These are phyloP conservation scores for Mytilinidion resinicola DNA, from an alignment of 495 filamentous ascomycete genomes.

Conservation along the genomic window DNA sequence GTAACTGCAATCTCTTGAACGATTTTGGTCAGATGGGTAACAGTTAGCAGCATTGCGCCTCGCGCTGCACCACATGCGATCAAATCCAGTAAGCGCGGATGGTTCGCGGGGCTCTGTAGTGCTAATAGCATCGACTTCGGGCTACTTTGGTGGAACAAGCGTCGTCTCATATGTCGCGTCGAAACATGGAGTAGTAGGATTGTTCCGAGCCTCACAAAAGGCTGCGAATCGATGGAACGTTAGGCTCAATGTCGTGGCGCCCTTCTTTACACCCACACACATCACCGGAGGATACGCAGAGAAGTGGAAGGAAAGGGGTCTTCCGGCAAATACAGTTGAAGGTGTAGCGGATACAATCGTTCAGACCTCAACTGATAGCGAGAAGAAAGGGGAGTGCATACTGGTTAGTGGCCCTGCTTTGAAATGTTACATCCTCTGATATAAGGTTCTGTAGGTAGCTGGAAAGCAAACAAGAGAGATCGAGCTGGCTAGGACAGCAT, in stretches of 20 bases:
- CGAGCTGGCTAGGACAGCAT: slow-evolving; percentile 4
- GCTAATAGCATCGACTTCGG: slow-evolving; percentile 21
- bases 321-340: slow-evolving; percentile 21
- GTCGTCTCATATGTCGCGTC: slow-evolving; percentile 17
- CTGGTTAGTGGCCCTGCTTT: slow-evolving; percentile 10
- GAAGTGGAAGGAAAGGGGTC: slow-evolving; percentile 11
- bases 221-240: slow-evolving; percentile 11
- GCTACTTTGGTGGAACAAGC: slow-evolving; percentile 20
- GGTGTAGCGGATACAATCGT: slow-evolving; percentile 17
- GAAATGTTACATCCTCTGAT: not conserved
- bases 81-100: slow-evolving; percentile 5
- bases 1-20: not conserved
- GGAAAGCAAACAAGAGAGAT: slow-evolving; percentile 14
- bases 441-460: slow-evolving; percentile 3
- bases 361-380: slow-evolving; percentile 2
- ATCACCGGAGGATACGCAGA: slow-evolving; percentile 17
- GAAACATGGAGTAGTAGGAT: slow-evolving; percentile 19
- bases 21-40: not conserved
- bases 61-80: slow-evolving; percentile 16
- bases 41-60: slow-evolving; percentile 11
- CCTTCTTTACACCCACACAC: slow-evolving; percentile 24
- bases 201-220: slow-evolving; percentile 13
- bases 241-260: slow-evolving; percentile 17
- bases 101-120: slow-evolving; percentile 16
- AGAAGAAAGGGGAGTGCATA: slow-evolving; percentile 9